Base-by-base conservation (phyloP, 1,284 basidiomycete species). In the Cryptococcus sp. region DNA sequence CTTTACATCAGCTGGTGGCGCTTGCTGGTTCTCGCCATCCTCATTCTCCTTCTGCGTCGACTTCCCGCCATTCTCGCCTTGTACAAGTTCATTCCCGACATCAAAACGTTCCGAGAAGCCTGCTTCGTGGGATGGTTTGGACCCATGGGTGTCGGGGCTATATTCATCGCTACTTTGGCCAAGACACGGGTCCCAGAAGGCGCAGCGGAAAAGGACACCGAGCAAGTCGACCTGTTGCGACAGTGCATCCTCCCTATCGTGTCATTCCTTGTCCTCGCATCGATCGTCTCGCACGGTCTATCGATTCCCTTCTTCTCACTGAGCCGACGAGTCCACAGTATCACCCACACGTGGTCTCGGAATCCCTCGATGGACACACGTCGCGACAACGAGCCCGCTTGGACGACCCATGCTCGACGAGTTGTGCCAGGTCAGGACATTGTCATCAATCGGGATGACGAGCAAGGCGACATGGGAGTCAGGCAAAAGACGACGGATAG, bases 241-340 rank as follows among this genome's bases (percentile, higher is more conserved):
- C 77, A 82, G 16, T 77, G 82, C 3, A 90, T 95, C 47, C 86
- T 91, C 64, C 92, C 93, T 0, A 85, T 97, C 52, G 86, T 90
- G 10, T 83, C 86, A 1, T 94, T 94, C 72, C 83, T 95, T 78
- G 92, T 97, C 2, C 78, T 97, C 1, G 83, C 82, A 57, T 93
- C 88, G 0, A 86, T 94, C 52, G 77, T 84, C 16, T 82, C 86
- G 24, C 89, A 97, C 65, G 92, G 92, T 6, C 77, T 97, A 5
- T 92, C 88, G 19, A 94, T 97, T 57, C 90, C 92, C 0, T 86
- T 86, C 71, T 92, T 95, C 77, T 88, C 89, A 23, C 81, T 95
- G 25, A 85, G 90, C 12, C 79, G 87, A 25, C 82, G 89, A 26
- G 89, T 95, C 6, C 89, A 92, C 68, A 83, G 86, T 14, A 86